phyloP scores from a whole-genome alignment of 2,329 filamentous ascomycete species.

The Pyrenophora graminea region DNA sequence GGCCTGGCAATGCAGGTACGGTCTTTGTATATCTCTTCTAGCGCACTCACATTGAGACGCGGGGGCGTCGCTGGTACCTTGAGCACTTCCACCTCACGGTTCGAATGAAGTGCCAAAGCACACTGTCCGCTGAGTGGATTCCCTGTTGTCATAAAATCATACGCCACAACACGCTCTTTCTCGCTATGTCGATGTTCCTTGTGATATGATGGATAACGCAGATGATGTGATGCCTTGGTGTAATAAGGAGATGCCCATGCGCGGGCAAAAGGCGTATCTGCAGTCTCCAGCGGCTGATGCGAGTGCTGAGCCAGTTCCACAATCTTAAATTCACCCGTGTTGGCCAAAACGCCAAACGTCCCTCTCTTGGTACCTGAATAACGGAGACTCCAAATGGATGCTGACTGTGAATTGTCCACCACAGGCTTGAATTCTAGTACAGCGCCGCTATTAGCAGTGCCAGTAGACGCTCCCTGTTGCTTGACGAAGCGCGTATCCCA shows the following conservation, averaged over 20 bases:
- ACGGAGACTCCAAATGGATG: slow-evolving; percentile 65
- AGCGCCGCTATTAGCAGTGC: slow-evolving; percentile 60
- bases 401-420: slow-evolving; percentile 53
- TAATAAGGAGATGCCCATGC: slow-evolving; percentile 52
- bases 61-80: slow-evolving; percentile 52
- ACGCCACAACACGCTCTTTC: slow-evolving; percentile 59
- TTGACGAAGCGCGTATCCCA: slow-evolving; percentile 70
- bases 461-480: slow-evolving; percentile 37
- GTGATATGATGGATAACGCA: slow-evolving; percentile 53
- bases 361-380: slow-evolving; percentile 64
- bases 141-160: slow-evolving; percentile 62
- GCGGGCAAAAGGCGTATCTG: slow-evolving; percentile 27
- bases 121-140: slow-evolving; percentile 53
- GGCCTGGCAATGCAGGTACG: slow-evolving; percentile 38
- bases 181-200: slow-evolving; percentile 50
- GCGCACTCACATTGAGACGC: slow-evolving; percentile 49
- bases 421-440: slow-evolving; percentile 63
- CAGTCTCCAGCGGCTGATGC: slow-evolving; percentile 33
- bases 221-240: slow-evolving; percentile 49
- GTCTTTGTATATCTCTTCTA: slow-evolving; percentile 50
- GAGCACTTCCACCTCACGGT: slow-evolving; percentile 56
- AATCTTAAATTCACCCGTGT: slow-evolving; percentile 62
- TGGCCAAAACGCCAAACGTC: slow-evolving; percentile 62
- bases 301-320: slow-evolving; percentile 60
- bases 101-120: slow-evolving; percentile 58